Evolutionary conservation across 805 yeast genomes (phyloP), one percentile per base, ranked within the genome.

Genomic region (Pichia occidentalis): DNA sequence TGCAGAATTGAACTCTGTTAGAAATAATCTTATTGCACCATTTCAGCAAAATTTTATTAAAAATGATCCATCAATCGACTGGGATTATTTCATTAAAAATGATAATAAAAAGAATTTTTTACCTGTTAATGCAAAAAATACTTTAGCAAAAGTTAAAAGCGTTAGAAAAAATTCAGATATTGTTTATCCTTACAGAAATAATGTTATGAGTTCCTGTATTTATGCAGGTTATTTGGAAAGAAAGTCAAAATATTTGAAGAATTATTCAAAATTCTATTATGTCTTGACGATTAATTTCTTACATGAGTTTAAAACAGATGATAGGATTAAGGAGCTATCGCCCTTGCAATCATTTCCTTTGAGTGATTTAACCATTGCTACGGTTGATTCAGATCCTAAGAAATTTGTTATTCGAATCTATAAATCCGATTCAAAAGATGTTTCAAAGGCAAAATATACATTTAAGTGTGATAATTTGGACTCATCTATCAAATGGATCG

Each of bases 281-380:
- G 82, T 80, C 11, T 63, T 80, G 40, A 78, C 86, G 5, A 75
- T 81, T 49, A 77, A 75, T 50, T 79, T 67, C 44, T 54, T 80
- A 26, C 86, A 79, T 56, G 86, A 80, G 55, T 80, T 79, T 58
- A 75, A 71, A 50, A 60, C 77, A 1, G 56, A 63, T 20, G 78
- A 74, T 54, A 63, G 79, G 27, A 73, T 70, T 48, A 70, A 71
- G 44, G 80, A 76, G 34, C 69, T 69, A 43, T 52, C 51, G 19
- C 75, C 75, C 5, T 37, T 64, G 3, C 52, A 59, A 46, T 69
- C 75, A 28, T 60, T 67, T 32, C 50, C 64, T 21, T 47, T 70
- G 26, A 62, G 64, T 43, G 56, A 53, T 25, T 43, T 56, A 13
- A 48, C 45, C 18, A 54, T 57, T n/a, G 56, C 59, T 25, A 56